Percentiles rank a stretch among this genome's conserved stretches.
Conservation (phyloP, 2,329 filamentous ascomycete genomes). For the Ascochyta pisi region DNA sequence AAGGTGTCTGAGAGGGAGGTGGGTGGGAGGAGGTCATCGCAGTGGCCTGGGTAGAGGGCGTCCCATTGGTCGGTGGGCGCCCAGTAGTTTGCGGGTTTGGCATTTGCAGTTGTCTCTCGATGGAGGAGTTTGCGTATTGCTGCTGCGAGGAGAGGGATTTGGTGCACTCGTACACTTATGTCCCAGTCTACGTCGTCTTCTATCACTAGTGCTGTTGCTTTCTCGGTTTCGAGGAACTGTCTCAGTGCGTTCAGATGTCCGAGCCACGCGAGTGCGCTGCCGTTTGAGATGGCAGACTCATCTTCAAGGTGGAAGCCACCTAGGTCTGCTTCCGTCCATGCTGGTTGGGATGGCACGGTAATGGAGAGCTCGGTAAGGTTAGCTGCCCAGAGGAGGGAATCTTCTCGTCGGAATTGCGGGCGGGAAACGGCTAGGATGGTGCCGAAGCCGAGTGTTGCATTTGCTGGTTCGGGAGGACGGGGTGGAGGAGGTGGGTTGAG, state of each 20-base stretch:
- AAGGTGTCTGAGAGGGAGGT: slow-evolving; percentile 21
- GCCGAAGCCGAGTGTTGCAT: slow-evolving; percentile 40
- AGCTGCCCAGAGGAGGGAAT: slow-evolving; percentile 46
- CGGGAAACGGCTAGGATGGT: slow-evolving; percentile 50
- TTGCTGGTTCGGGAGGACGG: slow-evolving; percentile 8
- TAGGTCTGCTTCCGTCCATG: slow-evolving; percentile 48
- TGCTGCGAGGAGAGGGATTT: slow-evolving; percentile 27
- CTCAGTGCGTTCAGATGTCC: background rate
- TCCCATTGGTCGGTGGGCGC: slow-evolving; percentile 37
- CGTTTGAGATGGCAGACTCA: background rate
- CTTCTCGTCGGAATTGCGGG: slow-evolving; percentile 41
- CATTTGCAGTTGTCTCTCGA: background rate
- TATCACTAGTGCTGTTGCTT: slow-evolving; percentile 36
- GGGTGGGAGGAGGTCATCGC: slow-evolving; percentile 42
- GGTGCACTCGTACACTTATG: slow-evolving; percentile 24
- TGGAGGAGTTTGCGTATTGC: background rate
- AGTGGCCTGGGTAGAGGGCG: slow-evolving; percentile 52
- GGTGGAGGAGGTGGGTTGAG: background rate
- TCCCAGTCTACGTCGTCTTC: slow-evolving; percentile 42
- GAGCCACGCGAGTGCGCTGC: background rate
- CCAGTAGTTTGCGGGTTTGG: background rate
- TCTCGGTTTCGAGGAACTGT: slow-evolving; percentile 21
- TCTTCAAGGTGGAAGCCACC: slow-evolving; percentile 22
- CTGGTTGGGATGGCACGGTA: slow-evolving; percentile 47
- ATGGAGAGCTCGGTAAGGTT: slow-evolving; percentile 50